Base-by-base conservation (phyloP, 129 eudicot genomes). In the Flaveria brownii region DNA sequence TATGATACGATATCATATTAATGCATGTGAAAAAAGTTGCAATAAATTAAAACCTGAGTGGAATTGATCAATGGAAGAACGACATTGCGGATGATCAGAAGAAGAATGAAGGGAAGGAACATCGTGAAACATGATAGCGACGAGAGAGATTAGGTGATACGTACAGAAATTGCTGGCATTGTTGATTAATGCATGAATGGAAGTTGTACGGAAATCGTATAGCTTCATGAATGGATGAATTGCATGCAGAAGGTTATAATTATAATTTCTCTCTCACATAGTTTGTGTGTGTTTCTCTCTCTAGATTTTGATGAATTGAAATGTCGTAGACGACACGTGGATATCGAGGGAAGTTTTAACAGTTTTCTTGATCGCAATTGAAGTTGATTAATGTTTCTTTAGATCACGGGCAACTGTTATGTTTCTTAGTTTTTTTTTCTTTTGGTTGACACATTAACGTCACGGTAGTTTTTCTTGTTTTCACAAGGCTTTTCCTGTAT, bases 41-140 rank as follows among this genome's bases (percentile, higher is more conserved):
- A 26, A 54, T 28, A 56, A 50, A 68, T 45, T 51, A 8, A 47
- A 56, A 57, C 84, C 62, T 73, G 69, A 33, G 17, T 45, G 84
- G 52, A 80, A 77, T 76, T 42, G 79, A 64, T 79, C 61, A 82
- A 77, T 54, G 47, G 76, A 80, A 82, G 47, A 84, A 82, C 17
- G 78, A n/a, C 86, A 80, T 76, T 68, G 56, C 46, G 54, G 59
- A 6, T 75, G 41, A 78, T 56, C 55, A 23, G 75, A 66, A 65
- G 75, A 66, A 65, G 70, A 56, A 70, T 52, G 63, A 59, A 77
- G 61, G 80, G 30, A 70, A 28, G 28, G 56, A 69, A 43, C 85
- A 62, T 82, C 84, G 71, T 67, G 60, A 82, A 84, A 82, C 89
- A 86, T 88, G 89, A 88, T 90, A 76, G 76, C 83, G 78, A 64